phyloP scores from a whole-genome alignment of 2,329 filamentous ascomycete species.

The Trichophyton equinum region DNA sequence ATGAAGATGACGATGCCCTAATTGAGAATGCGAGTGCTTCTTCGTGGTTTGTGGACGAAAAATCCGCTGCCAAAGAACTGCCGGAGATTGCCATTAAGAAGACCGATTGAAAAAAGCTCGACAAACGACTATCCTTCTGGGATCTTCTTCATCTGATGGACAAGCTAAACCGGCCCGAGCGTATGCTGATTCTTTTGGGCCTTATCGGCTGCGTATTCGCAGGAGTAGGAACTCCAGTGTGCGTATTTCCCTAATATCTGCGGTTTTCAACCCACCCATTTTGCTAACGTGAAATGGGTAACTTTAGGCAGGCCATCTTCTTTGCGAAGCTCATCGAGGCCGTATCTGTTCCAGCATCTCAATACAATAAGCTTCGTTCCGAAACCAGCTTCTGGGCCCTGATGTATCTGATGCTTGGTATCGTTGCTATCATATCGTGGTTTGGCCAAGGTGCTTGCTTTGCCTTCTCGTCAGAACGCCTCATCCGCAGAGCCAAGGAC shows the following conservation, averaged over 20 bases:
- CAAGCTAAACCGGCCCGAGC: constrained; percentile 65
- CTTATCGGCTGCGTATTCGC: constrained; percentile 62
- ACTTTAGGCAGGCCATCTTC: constrained; percentile 42
- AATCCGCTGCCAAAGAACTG: background rate
- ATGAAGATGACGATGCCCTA: background rate
- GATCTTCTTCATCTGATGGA: constrained; percentile 63
- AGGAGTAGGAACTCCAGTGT: constrained; percentile 65
- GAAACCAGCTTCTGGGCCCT: constrained; percentile 73
- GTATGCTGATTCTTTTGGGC: constrained; percentile 57
- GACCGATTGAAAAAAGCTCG: background rate
- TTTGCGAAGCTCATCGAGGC: constrained; percentile 78
- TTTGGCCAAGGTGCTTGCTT: constrained; percentile 59
- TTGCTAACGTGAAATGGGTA: background rate
- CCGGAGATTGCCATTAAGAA: background rate
- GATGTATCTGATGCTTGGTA: constrained; percentile 77
- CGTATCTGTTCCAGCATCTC: constrained; percentile 46
- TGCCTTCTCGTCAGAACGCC: constrained; percentile 68
- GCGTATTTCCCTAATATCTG: constrained; percentile 30
- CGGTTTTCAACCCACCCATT: background rate
- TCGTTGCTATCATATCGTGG: constrained; percentile 60
- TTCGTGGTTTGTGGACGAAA: background rate
- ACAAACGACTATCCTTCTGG: background rate
- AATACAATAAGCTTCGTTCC: constrained; percentile 47
- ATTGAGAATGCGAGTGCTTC: background rate
- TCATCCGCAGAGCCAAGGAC: constrained; percentile 72